Percentiles rank a stretch among this genome's conserved stretches.
These are phyloP conservation scores for Coprinopsis marcescibilis DNA, from an alignment of 768 basidiomycete genomes.

Conservation along the genomic window DNA sequence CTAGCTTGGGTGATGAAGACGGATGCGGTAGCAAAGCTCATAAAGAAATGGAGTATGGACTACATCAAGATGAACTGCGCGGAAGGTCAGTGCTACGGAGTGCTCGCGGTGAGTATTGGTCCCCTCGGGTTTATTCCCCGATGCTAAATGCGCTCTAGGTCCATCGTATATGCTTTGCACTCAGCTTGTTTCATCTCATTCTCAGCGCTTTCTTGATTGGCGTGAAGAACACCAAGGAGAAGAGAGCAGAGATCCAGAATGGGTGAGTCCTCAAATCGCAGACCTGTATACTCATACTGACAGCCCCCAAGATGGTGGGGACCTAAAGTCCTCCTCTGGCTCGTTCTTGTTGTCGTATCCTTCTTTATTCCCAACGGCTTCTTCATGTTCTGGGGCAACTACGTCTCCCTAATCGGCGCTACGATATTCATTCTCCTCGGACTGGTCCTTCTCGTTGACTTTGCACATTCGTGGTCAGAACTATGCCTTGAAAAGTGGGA, in stretches of 20 bases:
- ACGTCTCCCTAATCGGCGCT: constrained; percentile 85
- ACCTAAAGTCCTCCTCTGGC: constrained; percentile 88
- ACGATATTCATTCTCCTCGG: constrained; percentile 95
- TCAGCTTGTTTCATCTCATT: constrained; percentile 82
- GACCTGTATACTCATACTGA: constrained; percentile 6
- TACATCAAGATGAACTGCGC: constrained; percentile 98
- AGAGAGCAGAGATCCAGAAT: constrained; percentile 94
- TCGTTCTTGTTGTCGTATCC: constrained; percentile 70
- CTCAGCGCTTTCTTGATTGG: constrained; percentile 77
- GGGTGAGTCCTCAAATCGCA: constrained; percentile 48
- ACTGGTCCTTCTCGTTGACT: constrained; percentile 95
- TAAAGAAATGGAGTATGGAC: constrained; percentile 91
- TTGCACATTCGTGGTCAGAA: constrained; percentile 98
- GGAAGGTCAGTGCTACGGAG: constrained; percentile 84
- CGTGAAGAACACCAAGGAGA: constrained; percentile 84
- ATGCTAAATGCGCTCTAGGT: constrained; percentile 40
- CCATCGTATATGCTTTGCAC: constrained; percentile 94
- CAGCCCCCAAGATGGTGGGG: constrained; percentile 84
- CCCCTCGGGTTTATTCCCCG: constrained; percentile 20
- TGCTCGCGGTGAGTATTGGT: constrained; percentile 71
- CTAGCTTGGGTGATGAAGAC: constrained; percentile 97
- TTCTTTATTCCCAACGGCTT: constrained; percentile 97
- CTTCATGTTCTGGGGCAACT: constrained; percentile 99
- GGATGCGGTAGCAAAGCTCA: constrained; percentile 74
- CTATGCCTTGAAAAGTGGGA: constrained; percentile 97